Evolutionary conservation across 306 rosid species (phyloP), one percentile per base, ranked within the genome.

Genomic region (Cyamopsis tetragonoloba): DNA sequence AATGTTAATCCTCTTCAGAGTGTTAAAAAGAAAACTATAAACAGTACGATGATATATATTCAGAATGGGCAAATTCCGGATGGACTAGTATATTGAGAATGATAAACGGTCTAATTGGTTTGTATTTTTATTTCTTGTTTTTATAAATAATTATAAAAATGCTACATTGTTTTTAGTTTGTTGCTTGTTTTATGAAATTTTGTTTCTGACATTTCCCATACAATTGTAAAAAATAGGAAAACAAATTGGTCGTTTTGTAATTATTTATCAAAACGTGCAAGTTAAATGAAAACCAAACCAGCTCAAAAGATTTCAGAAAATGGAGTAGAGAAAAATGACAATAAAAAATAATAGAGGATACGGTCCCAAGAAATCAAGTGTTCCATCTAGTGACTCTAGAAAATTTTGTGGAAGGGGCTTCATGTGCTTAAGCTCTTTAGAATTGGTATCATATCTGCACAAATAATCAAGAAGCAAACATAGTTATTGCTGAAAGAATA

Each of bases 331-430:
- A 19, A 31, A 39, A 64, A 65, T 31, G 75, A 23, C 7, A 23
- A 37, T 3, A 35, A 73, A 32, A 62, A 34, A 41, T 5, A 19
- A 46, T 17, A 7, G 62, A 84, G 92, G 98, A 92, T 92, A 89
- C 96, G 88, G 98, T 80, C 98, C 98, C 80, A 92, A 75, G 70
- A 89, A 92, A 74, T 87, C 89, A 22, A 87, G 77, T 38, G 83
- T 81, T 70, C 87, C 81, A 17, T 80, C 82, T 48, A 81, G 78
- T 64, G 83, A 84, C 64, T 81, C 79, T 2, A 83, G 81, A 76
- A 83, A 84, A 37, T 65, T 37, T 56, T 62, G 61, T 1, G 93
- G 82, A 76, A 92, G 79, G 13, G 91, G 96, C 59, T 68, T 87
- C 85, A 89, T 75, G 66, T 87, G 96, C 77, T 68, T 88, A 63